Base-by-base conservation (phyloP, 257 asterid species). In the Solanum phureja region DNA sequence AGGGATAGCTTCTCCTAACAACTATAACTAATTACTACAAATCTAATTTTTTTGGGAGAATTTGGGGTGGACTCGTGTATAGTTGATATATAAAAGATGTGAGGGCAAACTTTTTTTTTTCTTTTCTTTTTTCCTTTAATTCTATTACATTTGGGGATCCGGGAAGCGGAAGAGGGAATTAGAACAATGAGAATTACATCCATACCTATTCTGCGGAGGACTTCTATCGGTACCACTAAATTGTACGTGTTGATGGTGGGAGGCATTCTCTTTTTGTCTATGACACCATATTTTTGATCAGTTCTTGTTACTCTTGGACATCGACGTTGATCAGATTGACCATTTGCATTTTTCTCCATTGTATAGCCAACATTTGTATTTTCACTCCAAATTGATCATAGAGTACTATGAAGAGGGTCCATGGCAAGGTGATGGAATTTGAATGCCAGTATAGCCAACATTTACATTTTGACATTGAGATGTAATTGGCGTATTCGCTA, bases 341-440 rank as follows among this genome's bases (percentile, higher is more conserved):
- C 3, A 27, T 27, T 2, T 24, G 27, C 24, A 19, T 58, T 58
- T 58, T 1, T 58, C 66, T 58, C 66, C 66, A 19, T 7, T 58
- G 24, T 58, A 58, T 58, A 19, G 66, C 66, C 2, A 58, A 58
- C 11, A 58, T 19, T 56, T 56, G 24, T 1, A 58, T 58, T 19
- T 58, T 58, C 2, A 58, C 24, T 19, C 24, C 66, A 58, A 58
- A 58, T 58, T 58, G 24, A 58, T 58, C 66, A 58, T 8, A 58
- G 66, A 23, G 66, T 58, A 19, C 16, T 31, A 68, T 62, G 82
- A 31, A 16, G 68, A 18, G 12, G 13, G 12, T 58, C n/a, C 40
- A 6, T 24, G 19, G 62, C 96, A 94, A 66, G 95, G 92, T 49
- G 91, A 90, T 31, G 95, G 98, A 73, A 18, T 33, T 84, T 92